A percentile compares a stretch with the other conserved stretches of the same genome.
phyloP scores from a whole-genome alignment of 2,329 filamentous ascomycete genomes.

The Talaromyces sp. region DNA sequence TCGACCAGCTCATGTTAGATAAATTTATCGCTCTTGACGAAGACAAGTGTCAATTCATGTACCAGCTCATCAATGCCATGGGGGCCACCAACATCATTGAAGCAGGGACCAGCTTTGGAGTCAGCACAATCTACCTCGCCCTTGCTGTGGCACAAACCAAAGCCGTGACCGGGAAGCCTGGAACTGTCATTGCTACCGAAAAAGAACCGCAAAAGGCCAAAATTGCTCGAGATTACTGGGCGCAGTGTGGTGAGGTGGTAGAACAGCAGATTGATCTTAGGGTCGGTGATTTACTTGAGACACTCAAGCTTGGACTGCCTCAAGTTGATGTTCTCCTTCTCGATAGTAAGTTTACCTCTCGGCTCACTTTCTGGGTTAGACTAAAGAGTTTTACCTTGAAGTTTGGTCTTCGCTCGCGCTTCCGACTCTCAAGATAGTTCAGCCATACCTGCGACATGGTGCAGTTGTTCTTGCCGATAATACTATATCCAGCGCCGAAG shows the following conservation, averaged over 20 bases:
- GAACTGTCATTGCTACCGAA: constrained; percentile 40
- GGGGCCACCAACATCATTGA: constrained; percentile 32
- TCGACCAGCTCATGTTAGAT: constrained; percentile 32
- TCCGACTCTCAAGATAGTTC: constrained; percentile 50
- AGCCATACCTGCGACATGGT: constrained; percentile 46
- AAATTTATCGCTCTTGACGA: constrained; percentile 44
- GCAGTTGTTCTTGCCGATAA: constrained; percentile 54
- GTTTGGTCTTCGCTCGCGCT: constrained; percentile 57
- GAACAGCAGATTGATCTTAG: constrained; percentile 37
- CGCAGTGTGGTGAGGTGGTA: constrained; percentile 31
- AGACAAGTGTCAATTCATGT: constrained; percentile 40
- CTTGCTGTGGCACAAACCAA: constrained; percentile 34
- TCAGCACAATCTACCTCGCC: constrained; percentile 45
- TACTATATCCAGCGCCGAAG: constrained; percentile 34
- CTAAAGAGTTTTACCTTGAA: constrained; percentile 26
- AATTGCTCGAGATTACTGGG: constrained; percentile 35
- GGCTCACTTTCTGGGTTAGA: background rate
- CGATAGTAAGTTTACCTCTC: constrained; percentile 27
- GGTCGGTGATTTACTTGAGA: constrained; percentile 42
- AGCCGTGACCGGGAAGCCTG: constrained; percentile 24
- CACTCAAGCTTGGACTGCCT: constrained; percentile 31
- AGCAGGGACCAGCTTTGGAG: constrained; percentile 43
- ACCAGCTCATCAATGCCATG: constrained; percentile 28
- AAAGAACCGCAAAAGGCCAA: constrained; percentile 35
- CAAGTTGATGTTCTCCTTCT: constrained; percentile 36